A percentile compares a stretch with the other conserved stretches of the same genome.
Evolutionary conservation across 2,329 filamentous ascomycete species (phyloP).

Genomic region (Aspergillus felis): DNA sequence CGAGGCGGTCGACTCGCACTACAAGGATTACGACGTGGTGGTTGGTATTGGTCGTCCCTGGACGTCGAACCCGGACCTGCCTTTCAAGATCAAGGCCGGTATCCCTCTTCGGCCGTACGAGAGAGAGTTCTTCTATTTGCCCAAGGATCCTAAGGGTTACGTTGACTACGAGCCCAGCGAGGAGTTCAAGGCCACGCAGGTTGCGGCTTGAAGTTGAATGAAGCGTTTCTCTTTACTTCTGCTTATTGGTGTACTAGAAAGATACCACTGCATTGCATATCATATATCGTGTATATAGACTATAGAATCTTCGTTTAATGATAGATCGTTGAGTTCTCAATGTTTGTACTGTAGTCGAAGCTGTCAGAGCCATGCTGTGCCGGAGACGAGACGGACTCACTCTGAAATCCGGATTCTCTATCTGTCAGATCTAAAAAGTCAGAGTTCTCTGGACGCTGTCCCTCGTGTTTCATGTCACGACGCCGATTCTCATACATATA

Average conservation of each 20-base stretch:
- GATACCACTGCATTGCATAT: not conserved
- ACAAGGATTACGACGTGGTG: constrained; percentile 27
- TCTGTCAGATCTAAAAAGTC: constrained; percentile 33
- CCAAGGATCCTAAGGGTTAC: constrained; percentile 37
- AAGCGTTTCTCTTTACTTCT: not conserved
- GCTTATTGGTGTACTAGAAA: not conserved
- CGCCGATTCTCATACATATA: constrained; percentile 31
- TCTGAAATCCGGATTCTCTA: constrained; percentile 26
- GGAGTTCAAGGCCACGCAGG: constrained; percentile 25
- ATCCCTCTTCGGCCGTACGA: constrained; percentile 38
- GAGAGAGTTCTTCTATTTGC: constrained; percentile 39
- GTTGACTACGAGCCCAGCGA: constrained; percentile 34
- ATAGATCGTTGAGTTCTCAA: not conserved
- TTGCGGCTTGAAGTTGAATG: constrained; percentile 13
- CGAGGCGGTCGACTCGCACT: constrained; percentile 31
- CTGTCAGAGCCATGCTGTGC: not conserved
- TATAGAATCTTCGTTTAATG: not conserved
- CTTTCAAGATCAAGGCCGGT: constrained; percentile 38
- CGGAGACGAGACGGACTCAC: constrained; percentile 4
- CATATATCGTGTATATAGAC: constrained; percentile 9
- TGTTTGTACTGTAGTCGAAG: constrained; percentile 3
- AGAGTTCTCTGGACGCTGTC: constrained; percentile 19
- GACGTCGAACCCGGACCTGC: constrained; percentile 45
- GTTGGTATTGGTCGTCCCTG: constrained; percentile 43
- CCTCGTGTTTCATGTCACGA: constrained; percentile 18